Evolutionary conservation across 495 filamentous ascomycete species (phyloP), one percentile per base, ranked within the genome.

Genomic region (Trichoderma gamsii): DNA sequence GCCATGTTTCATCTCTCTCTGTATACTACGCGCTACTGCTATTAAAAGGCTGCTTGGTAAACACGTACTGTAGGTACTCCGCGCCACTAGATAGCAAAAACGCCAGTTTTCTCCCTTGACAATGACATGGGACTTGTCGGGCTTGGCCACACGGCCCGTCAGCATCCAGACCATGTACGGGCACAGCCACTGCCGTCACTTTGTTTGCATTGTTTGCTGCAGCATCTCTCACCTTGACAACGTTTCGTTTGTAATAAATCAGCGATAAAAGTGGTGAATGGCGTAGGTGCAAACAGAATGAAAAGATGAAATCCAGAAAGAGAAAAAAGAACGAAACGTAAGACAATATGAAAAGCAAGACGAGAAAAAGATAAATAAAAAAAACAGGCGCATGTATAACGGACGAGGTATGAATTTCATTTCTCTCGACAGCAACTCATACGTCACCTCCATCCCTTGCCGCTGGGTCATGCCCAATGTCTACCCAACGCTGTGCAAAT

Each of bases 101-200:
- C 51, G 21, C 51, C 51, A 56, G 51, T 56, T 25, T 25, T 6
- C 51, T 56, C 18, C 51, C 51, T 56, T 29, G 29, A 29, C 29
- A 1, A 1, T 21, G 9, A 11, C n/a, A 11, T 56, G 16, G n/a
- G 51, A 21, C 35, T 38, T 38, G 12, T 23, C 51, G 51, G 51
- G 51, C 51, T 56, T 16, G 51, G 18, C 18, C n/a, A 56, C 51
- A 56, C 51, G 51, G 51, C n/a, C 51, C 51, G 51, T 56, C 51
- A 56, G 51, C 51, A 46, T 46, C 43, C 43, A 46, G 43, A 46
- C 43, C 43, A 13, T 18, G 35, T 38, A 16, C 12, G 13, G 43
- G 43, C 51, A 56, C 51, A n/a, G 51, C 51, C 51, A 9, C 51
- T 25, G n/a, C 8, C 44, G n/a, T 49, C 21, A 16, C 21, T 56